Base-by-base conservation (phyloP, 495 filamentous ascomycete genomes). In the Elasticomyces elasticus region DNA sequence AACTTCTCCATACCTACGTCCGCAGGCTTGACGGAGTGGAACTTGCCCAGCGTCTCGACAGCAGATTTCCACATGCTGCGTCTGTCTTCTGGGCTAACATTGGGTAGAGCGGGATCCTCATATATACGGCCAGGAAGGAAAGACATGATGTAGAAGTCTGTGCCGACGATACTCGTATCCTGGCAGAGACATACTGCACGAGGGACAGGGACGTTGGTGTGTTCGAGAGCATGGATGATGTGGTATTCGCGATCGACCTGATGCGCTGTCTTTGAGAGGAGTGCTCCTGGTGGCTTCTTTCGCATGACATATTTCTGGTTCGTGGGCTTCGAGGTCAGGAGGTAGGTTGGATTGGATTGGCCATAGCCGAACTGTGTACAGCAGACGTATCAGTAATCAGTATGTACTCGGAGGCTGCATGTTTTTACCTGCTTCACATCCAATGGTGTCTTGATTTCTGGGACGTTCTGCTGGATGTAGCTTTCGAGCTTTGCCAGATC, bases 311-410 rank as follows among this genome's bases (percentile, higher is more conserved):
- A 94, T 59, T 79, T 79, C 55, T 68, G 64, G 52, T 81, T 80
- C 67, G 81, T 73, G 52, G 77, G 70, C 9, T 15, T 24, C 54
- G 79, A 78, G 10, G 80, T 94, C 56, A 96, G 75, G 52, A 87
- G 86, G 72, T 96, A 97, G 7, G 92, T 97, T 26, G 92, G 92
- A 66, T 97, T 98, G 42, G 87, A 95, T 71, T 97, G 92, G 49
- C 92, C 92, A 65, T 91, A 98, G 60, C 89, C 86, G 65, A 96
- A 98, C 85, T 96, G 67, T 30, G 49, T 35, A 52, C n/a, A n/a
- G n/a, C n/a, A n/a, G n/a, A n/a, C n/a, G n/a, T n/a, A n/a, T n/a
- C n/a, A n/a, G n/a, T n/a, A n/a, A n/a, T n/a, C n/a, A n/a, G n/a
- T n/a, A n/a, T n/a, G n/a, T n/a, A n/a, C n/a, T n/a, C n/a, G n/a